Conservation (phyloP, 1,139 yeast species). For the Geotrichum fermentans region DNA sequence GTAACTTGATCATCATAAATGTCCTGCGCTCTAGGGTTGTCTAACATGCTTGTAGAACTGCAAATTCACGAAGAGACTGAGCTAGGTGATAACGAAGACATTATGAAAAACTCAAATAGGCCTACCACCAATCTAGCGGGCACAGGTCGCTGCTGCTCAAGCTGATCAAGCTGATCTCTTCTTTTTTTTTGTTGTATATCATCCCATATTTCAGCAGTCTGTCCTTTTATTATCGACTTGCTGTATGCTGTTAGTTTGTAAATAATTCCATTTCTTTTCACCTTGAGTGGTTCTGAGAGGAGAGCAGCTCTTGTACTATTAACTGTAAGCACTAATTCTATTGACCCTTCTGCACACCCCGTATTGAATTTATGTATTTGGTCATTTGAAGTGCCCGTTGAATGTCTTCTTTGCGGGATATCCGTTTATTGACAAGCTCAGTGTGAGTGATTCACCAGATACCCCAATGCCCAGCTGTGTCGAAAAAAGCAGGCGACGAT, state of each 20-base stretch:
- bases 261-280: background rate
- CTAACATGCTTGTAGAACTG: constrained; percentile 36
- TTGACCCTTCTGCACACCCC: no score
- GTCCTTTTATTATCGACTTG: background rate
- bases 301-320: no score
- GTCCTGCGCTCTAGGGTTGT: background rate
- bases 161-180: background rate
- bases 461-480: no score
- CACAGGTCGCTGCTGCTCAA: constrained; percentile 11
- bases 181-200: background rate
- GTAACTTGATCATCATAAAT: constrained; percentile 17
- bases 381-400: no score
- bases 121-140: constrained; percentile 17
- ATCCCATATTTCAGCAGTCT: background rate
- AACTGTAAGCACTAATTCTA: no score
- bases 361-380: no score
- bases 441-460: no score
- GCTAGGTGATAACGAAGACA: constrained; percentile 77
- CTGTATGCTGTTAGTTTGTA: background rate
- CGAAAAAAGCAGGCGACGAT: no score
- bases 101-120: constrained; percentile 35
- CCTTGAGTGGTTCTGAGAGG: no score
- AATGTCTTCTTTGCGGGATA: no score
- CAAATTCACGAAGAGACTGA: constrained; percentile 80
- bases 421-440: no score